Percentiles rank a stretch among this genome's conserved stretches.
phyloP scores from a whole-genome alignment of 371 early-diverging fungal species.

The Syncephalastrum sp. region DNA sequence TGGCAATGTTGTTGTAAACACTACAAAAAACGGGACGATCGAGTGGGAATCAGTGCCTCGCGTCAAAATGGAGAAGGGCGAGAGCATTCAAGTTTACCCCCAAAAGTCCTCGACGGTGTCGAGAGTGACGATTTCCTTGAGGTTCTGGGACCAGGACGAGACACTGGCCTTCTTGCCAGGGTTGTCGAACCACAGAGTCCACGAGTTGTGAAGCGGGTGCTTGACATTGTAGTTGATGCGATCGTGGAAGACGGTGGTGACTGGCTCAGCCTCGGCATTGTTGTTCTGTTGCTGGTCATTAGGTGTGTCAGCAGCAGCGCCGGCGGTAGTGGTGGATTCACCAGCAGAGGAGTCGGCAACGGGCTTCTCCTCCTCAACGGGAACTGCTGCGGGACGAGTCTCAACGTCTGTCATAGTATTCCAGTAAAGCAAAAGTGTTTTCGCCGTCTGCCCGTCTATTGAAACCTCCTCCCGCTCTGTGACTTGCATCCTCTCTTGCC shows the following conservation, averaged over 20 bases:
- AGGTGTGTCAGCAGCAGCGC: conserved; percentile 5
- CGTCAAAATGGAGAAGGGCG: background rate
- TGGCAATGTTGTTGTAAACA: conserved; percentile 86
- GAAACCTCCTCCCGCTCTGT: no score
- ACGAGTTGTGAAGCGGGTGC: conserved; percentile 87
- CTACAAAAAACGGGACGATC: conserved; percentile 33
- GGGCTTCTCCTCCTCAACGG: conserved; percentile 8
- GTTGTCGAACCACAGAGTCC: conserved; percentile 96
- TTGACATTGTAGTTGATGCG: conserved; percentile 75
- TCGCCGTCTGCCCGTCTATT: no score
- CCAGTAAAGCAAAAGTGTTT: no score
- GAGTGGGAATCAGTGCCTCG: background rate
- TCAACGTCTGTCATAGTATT: conserved; percentile 20
- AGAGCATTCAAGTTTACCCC: conserved; percentile 61
- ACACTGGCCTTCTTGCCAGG: conserved; percentile 77
- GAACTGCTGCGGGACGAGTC: conserved; percentile 11
- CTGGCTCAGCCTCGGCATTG: conserved; percentile 15
- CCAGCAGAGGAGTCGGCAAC: conserved; percentile 1
- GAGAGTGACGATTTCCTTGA: conserved; percentile 87
- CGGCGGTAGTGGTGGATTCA: conserved; percentile 6
- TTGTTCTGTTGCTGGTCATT: conserved; percentile 7
- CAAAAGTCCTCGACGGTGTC: conserved; percentile 97
- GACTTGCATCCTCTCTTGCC: no score
- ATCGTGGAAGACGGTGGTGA: conserved; percentile 37
- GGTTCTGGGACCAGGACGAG: conserved; percentile 85